A percentile compares a stretch with the other conserved stretches of the same genome.
phyloP scores from a whole-genome alignment of 1,139 yeast genomes.

The Scheffersomyces quercinus region DNA sequence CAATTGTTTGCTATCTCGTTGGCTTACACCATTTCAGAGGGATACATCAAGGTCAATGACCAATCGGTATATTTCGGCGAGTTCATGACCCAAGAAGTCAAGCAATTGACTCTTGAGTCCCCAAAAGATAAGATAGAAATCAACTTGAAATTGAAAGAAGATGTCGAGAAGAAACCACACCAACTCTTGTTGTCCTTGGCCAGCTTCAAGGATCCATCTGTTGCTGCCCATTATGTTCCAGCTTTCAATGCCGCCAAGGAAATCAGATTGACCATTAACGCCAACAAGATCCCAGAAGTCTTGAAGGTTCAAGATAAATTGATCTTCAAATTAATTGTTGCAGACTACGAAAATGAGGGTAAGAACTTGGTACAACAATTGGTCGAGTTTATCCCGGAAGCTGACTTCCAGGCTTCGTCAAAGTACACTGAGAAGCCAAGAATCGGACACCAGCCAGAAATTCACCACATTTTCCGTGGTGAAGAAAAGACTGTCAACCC shows the following conservation, averaged over 20 bases:
- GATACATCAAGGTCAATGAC: constrained; percentile 28
- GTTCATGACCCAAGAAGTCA: constrained; percentile 36
- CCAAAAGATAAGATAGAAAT: constrained; percentile 35
- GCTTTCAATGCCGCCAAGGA: constrained; percentile 16
- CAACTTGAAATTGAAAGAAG: constrained; percentile 27
- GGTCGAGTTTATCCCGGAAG: constrained; percentile 36
- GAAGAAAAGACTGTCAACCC: constrained; percentile 59
- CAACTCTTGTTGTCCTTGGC: constrained; percentile 20
- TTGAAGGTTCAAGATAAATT: constrained; percentile 37
- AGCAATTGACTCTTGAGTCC: constrained; percentile 29
- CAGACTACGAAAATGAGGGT: constrained; percentile 20
- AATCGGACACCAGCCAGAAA: constrained; percentile 61
- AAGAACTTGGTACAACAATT: constrained; percentile 28
- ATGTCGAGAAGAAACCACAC: constrained; percentile 16
- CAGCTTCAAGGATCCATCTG: constrained; percentile 16
- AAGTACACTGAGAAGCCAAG: constrained; percentile 33
- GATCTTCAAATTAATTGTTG: constrained; percentile 34
- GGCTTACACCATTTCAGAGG: constrained; percentile 31
- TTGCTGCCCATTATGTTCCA: constrained; percentile 16
- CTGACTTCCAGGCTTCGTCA: constrained; percentile 24
- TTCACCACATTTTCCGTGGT: constrained; percentile 63
- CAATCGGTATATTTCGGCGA: constrained; percentile 34
- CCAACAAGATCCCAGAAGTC: constrained; percentile 35
- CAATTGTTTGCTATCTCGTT: constrained; percentile 14
- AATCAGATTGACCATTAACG: constrained; percentile 29